Evolutionary conservation across 2,329 filamentous ascomycete species (phyloP), one percentile per base, ranked within the genome.

Genomic region (Arthrobotrys musiformis): DNA sequence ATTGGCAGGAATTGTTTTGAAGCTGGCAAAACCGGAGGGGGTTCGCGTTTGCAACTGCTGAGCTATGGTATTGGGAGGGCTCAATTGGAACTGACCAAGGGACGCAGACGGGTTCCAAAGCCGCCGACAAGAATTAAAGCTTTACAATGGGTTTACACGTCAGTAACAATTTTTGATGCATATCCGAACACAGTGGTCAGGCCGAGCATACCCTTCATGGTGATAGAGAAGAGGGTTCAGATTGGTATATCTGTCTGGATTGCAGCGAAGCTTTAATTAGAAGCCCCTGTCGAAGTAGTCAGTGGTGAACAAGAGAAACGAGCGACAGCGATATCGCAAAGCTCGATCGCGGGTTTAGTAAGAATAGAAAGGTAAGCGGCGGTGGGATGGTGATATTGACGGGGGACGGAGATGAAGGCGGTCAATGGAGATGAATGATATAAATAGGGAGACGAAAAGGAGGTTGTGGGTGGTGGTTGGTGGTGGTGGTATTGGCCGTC

Each of bases 91-190:
- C 91, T 84, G 91, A 97, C 93, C 83, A 98, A 89, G 87, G 94
- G 94, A 84, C 94, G 92, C 83, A 99, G 91, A 86, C 94, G 94
- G 85, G 94, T 99, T 86, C 94, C 94, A 86, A 97, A 99, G 85
- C 94, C 95, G 87, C 95, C 95, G 86, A 98, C 95, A 84, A 98
- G 94, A 91, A 97, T 97, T 84, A 97, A 91, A 86, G 94, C 93
- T 97, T 83, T 74, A 69, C 64, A 63, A 50, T 62, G 30, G 42
- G 30, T 30, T 56, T 56, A 37, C 44, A 63, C 19, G 63, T 75
- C 30, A 75, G 70, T 64, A 64, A 37, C 1, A 17, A 17, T 46
- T 13, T 9, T 6, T 22, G 19, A 19, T 26, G 35, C 33, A 1
- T 22, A 17, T 28, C 8, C 6, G 19, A 22, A 13, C 13, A 8